Conservation (phyloP, 768 basidiomycete species). For the Lentinula boryana region DNA sequence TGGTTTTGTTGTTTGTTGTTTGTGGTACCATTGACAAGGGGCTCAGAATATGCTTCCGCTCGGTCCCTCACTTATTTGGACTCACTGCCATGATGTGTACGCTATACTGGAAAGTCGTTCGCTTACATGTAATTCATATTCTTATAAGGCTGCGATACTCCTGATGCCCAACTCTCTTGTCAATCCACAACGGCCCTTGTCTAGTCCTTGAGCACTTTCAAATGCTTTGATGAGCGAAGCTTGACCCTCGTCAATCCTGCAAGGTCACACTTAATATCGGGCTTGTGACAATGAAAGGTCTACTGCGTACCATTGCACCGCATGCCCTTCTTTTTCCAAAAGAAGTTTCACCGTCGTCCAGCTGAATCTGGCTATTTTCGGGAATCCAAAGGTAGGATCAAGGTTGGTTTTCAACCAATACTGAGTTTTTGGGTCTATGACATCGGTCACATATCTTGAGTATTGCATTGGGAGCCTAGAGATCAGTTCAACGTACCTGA, state of each 20-base stretch:
- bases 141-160: conserved; percentile 63
- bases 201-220: conserved; percentile 57
- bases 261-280: neutral
- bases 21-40: too few species aligned
- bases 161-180: conserved; percentile 69
- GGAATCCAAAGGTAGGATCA: conserved; percentile 89
- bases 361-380: conserved; percentile 85
- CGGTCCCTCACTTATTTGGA: too few species aligned
- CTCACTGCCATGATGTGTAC: too few species aligned
- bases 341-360: conserved; percentile 91
- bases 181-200: conserved; percentile 69
- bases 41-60: too few species aligned
- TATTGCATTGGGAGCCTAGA: neutral
- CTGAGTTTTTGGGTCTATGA: conserved; percentile 84
- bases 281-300: neutral
- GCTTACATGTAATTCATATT: conserved; percentile 14
- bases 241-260: conserved; percentile 82
- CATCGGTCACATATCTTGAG: neutral
- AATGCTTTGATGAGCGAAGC: conserved; percentile 74
- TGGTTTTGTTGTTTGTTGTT: too few species aligned
- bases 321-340: conserved; percentile 74
- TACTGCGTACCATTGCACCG: conserved; percentile 66
- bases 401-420: conserved; percentile 74
- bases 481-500: conserved; percentile 45
- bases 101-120: too few species aligned